Percentiles rank a stretch among this genome's conserved stretches.
These are phyloP conservation scores for Raddia guianensis DNA, from an alignment of 176 grass and related monocot genomes.

Conservation along the genomic window DNA sequence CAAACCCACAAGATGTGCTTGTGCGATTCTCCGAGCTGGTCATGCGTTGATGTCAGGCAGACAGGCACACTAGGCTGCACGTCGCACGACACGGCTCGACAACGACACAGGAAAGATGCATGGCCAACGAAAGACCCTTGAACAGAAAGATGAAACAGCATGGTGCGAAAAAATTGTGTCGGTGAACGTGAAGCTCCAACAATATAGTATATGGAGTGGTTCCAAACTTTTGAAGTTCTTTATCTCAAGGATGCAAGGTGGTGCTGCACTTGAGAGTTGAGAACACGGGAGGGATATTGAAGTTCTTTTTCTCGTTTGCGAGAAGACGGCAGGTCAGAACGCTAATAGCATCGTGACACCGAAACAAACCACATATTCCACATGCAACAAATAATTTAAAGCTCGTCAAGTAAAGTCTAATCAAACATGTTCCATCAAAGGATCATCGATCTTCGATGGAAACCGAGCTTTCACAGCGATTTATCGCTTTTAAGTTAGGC, in stretches of 20 bases:
- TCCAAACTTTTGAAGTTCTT: background rate
- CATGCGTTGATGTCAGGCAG: background rate
- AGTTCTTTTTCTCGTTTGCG: too few species aligned
- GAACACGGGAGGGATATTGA: too few species aligned
- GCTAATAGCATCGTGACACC: too few species aligned
- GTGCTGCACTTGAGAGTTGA: too few species aligned
- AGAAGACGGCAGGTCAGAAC: too few species aligned
- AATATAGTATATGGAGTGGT: background rate
- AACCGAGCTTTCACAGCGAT: too few species aligned
- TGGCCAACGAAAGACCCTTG: background rate
- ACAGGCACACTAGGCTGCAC: background rate
- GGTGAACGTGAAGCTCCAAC: background rate
- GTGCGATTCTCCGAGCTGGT: background rate
- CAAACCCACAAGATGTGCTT: background rate
- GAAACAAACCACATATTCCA: too few species aligned
- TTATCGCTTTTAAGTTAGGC: too few species aligned
- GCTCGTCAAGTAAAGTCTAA: too few species aligned
- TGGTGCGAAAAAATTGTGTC: background rate
- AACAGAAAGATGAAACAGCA: background rate
- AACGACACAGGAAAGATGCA: background rate
- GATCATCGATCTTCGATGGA: too few species aligned
- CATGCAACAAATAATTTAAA: too few species aligned
- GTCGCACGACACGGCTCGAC: background rate
- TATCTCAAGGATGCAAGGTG: background rate
- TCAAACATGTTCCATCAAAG: too few species aligned